phyloP scores from a whole-genome alignment of 2,329 filamentous ascomycete genomes.

The Clonostachys chloroleuca region DNA sequence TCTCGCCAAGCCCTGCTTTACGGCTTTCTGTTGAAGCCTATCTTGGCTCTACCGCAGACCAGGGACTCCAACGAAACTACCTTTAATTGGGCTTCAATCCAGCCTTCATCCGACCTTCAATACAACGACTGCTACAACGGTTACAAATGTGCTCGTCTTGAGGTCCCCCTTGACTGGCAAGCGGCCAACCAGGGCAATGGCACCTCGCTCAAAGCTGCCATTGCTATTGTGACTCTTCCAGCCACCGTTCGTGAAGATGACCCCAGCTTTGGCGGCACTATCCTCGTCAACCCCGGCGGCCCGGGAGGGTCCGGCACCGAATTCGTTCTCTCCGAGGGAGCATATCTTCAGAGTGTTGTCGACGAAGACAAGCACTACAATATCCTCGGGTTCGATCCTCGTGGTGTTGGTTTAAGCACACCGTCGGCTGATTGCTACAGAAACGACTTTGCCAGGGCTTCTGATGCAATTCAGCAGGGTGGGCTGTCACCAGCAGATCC shows the following conservation, averaged over 20 bases:
- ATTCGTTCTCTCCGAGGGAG: slow-evolving; percentile 15
- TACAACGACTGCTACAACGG: slow-evolving; percentile 33
- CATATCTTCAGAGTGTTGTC: slow-evolving; percentile 16
- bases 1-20: no score
- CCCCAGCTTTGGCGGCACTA: slow-evolving; percentile 31
- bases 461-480: background rate
- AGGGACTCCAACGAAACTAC: no score
- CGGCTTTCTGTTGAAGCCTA: no score
- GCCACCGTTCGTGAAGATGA: slow-evolving; percentile 29
- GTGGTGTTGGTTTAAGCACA: slow-evolving; percentile 28
- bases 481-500: background rate
- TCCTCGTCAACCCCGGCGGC: slow-evolving; percentile 39
- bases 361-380: slow-evolving; percentile 27
- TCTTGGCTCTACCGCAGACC: no score
- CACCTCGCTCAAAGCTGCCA: slow-evolving; percentile 17
- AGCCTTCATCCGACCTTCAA: slow-evolving; percentile 23
- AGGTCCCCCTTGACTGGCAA: slow-evolving; percentile 37
- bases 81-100: slow-evolving; percentile 29
- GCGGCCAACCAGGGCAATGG: slow-evolving; percentile 5
- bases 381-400: slow-evolving; percentile 37
- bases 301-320: slow-evolving; percentile 33
- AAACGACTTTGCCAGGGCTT: slow-evolving; percentile 4
- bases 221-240: slow-evolving; percentile 35
- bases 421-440: slow-evolving; percentile 31
- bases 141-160: slow-evolving; percentile 31